Conservation (phyloP, 23 red algal species). For the Cyanidiococcus yangmingshanensis region DNA sequence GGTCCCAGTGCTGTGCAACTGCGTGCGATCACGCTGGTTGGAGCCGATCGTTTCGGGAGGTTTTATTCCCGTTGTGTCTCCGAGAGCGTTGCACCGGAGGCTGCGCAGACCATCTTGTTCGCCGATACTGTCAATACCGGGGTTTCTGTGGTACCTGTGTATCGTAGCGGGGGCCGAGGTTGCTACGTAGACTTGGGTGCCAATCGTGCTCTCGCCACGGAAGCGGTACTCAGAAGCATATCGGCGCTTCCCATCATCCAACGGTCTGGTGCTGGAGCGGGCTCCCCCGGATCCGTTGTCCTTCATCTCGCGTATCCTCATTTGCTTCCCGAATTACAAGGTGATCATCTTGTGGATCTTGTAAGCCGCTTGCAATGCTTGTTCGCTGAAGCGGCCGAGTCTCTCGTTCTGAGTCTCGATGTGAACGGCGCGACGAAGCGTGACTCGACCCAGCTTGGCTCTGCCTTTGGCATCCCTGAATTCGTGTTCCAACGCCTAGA, state of each 20-base stretch:
- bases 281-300: background rate
- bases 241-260: background rate
- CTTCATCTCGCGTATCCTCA: constrained; percentile 19
- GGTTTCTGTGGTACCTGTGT: background rate
- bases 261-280: background rate
- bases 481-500: background rate
- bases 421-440: background rate
- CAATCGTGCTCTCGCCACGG: background rate
- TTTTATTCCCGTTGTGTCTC: background rate
- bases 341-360: background rate
- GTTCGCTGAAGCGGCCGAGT: background rate
- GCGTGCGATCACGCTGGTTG: background rate
- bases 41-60: background rate
- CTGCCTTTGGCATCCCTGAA: background rate
- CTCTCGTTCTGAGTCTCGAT: background rate
- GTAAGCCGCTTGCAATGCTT: background rate
- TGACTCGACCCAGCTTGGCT: background rate
- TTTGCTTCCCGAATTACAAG: background rate
- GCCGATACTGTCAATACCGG: background rate
- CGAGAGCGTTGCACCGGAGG: background rate
- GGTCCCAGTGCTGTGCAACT: background rate
- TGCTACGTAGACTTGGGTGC: constrained; percentile 1
- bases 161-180: constrained; percentile 2
- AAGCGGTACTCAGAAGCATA: background rate
- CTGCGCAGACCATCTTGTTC: background rate